These are phyloP conservation scores for Abelmoschus esculentus DNA, from an alignment of 345 rosid genomes.

Conservation along the genomic window DNA sequence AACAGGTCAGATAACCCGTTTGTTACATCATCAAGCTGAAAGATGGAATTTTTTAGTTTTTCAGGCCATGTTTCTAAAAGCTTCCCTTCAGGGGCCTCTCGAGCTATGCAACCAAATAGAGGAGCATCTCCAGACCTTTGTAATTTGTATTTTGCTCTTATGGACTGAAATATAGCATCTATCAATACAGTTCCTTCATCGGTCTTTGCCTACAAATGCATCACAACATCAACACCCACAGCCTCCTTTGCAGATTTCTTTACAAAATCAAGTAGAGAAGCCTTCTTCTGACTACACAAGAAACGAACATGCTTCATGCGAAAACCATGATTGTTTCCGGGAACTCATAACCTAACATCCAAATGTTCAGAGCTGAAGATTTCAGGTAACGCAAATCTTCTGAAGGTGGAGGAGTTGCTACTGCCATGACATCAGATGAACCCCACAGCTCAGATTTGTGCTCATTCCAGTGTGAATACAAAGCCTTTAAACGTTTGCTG, in stretches of 20 bases:
- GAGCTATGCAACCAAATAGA: constrained; percentile 46
- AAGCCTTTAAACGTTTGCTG: constrained; percentile 42
- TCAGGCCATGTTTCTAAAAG: constrained; percentile 75
- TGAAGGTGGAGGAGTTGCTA: constrained; percentile 79
- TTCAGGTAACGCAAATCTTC: constrained; percentile 80
- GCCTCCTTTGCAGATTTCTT: constrained; percentile 52
- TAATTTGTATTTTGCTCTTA: constrained; percentile 40
- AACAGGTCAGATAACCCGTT: constrained; percentile 73
- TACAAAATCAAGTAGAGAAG: constrained; percentile 59
- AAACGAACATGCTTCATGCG: constrained; percentile 65
- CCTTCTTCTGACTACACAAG: constrained; percentile 74
- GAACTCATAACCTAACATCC: constrained; percentile 89
- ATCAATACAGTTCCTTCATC: constrained; percentile 64
- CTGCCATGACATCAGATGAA: constrained; percentile 51
- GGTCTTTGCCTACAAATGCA: constrained; percentile 59
- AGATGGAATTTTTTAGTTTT: constrained; percentile 44
- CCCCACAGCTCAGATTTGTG: constrained; percentile 59
- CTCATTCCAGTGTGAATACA: constrained; percentile 66
- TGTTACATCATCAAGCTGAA: constrained; percentile 58
- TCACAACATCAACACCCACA: constrained; percentile 50
- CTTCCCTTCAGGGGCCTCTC: constrained; percentile 1
- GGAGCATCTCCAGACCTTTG: constrained; percentile 35
- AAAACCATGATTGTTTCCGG: constrained; percentile 93
- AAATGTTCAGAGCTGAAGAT: constrained; percentile 77
- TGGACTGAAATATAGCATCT: constrained; percentile 59